Evolutionary conservation across 2,329 filamentous ascomycete species (phyloP).

Genomic region (Achaetomium macrosporum): DNA sequence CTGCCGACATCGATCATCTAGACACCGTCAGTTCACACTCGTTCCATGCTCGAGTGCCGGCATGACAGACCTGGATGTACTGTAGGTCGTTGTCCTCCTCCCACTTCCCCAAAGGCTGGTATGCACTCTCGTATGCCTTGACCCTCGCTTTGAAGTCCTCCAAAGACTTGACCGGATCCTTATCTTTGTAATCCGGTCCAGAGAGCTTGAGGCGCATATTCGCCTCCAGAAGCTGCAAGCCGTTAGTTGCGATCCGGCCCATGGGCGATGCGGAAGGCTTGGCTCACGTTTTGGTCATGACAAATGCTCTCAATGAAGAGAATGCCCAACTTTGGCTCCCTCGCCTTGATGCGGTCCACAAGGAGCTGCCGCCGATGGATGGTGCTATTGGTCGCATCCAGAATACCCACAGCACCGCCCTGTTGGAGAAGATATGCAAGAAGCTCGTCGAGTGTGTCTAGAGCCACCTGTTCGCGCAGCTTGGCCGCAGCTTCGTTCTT

Average conservation of each 20-base stretch:
- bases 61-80: conserved; percentile 65
- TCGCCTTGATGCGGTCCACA: conserved; percentile 72
- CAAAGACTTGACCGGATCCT: conserved; percentile 79
- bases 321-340: conserved; percentile 83
- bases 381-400: conserved; percentile 97
- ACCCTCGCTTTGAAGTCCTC: conserved; percentile 91
- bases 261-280: not conserved
- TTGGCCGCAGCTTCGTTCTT: conserved; percentile 75
- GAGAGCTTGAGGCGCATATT: conserved; percentile 97
- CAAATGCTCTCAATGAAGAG: conserved; percentile 95
- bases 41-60: not conserved
- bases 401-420: conserved; percentile 85
- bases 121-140: conserved; percentile 87
- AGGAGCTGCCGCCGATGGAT: conserved; percentile 76
- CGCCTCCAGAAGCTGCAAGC: conserved; percentile 67
- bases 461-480: conserved; percentile 83
- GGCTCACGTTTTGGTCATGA: conserved; percentile 61
- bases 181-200: conserved; percentile 91
- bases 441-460: conserved; percentile 87
- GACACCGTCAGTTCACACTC: not conserved
- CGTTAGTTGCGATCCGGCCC: conserved; percentile 4
- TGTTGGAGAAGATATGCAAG: conserved; percentile 79
- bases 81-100: conserved; percentile 89
- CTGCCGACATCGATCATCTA: conserved; percentile 94
- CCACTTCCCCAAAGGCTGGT: conserved; percentile 81